Evolutionary conservation across 768 basidiomycete genomes (phyloP).

Genomic region (Phlegmacium glaucopus): DNA sequence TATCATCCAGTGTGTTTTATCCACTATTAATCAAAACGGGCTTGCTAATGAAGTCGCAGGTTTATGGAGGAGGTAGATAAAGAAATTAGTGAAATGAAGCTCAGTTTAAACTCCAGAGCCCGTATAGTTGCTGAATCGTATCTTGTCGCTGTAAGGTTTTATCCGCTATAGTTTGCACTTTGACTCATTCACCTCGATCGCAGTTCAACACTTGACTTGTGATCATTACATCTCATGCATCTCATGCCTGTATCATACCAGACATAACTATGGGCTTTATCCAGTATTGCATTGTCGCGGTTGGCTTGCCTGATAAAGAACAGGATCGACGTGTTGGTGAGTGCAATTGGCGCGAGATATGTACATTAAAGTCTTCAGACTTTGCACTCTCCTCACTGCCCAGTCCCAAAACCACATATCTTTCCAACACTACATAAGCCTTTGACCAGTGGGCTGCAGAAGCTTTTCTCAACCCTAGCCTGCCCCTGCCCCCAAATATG

Average conservation of each 20-base stretch:
- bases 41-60: slow-evolving; percentile 33
- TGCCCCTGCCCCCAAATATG: too few relatives aligned
- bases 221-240: not conserved
- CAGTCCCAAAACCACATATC: slow-evolving; percentile 40
- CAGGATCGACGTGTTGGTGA: too few relatives aligned
- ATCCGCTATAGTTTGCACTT: not conserved
- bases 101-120: slow-evolving; percentile 92
- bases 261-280: not conserved
- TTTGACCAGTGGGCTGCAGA: slow-evolving; percentile 16
- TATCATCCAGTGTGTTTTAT: slow-evolving; percentile 82
- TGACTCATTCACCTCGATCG: slow-evolving; percentile 4
- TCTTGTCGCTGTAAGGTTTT: slow-evolving; percentile 71
- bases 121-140: slow-evolving; percentile 98
- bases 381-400: slow-evolving; percentile 23
- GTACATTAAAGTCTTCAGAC: too few relatives aligned
- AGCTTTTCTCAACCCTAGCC: too few relatives aligned
- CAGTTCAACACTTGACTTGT: slow-evolving; percentile 37
- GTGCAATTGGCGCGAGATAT: not conserved
- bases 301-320: too few relatives aligned
- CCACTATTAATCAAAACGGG: not conserved
- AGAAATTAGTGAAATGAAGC: slow-evolving; percentile 99
- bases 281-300: too few relatives aligned
- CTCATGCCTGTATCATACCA: too few relatives aligned
- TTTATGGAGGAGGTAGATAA: slow-evolving; percentile 99
- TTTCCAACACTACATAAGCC: slow-evolving; percentile 30